Base-by-base conservation (phyloP, 2,329 filamentous ascomycete genomes). In the Colletotrichum musicola region DNA sequence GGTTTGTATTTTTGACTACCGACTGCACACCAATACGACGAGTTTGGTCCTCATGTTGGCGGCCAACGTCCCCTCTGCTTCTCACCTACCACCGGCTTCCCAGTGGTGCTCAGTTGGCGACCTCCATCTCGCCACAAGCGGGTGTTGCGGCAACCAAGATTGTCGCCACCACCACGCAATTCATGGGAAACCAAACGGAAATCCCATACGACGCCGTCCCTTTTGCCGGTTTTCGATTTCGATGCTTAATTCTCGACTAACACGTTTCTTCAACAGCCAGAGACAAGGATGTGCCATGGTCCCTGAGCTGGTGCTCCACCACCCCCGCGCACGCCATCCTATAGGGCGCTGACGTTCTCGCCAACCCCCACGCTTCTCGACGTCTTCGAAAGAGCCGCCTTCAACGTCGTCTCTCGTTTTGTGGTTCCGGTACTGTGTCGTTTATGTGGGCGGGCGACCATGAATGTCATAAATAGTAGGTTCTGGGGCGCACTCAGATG, bases 271-370 rank as follows among this genome's bases (percentile, higher is more conserved):
- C 62, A 61, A 56, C 51, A 42, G 50, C 35, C 44, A 55, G 47
- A 55, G 66, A 66, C 66, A 69, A 69, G 66, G 62, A 18, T 65
- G 66, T 69, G 62, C 62, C 62, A 53, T 69, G 66, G 66, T 54
- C n/a, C 38, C 16, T 53, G 66, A 61, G 47, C 42, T 56, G 42
- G 56, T 46, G 62, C 62, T 60, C 62, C 66, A 65, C 62, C 44
- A 40, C 18, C 66, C 66, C 66, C 66, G 66, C 66, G 66, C 66
- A 69, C 66, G 66, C 66, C 66, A 66, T 69, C 62, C 66, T 61
- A 56, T 69, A 69, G 27, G 62, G 66, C 66, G 50, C 66, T 69
- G 62, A 69, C 66, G 62, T 66, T 66, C 62, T 69, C 62, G 50
- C 27, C 40, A 69, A 53, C 66, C 66, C 65, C 66, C 66, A 69